Conservation (phyloP, 75 land plant genomes). For the Selaginella tamariscina region DNA sequence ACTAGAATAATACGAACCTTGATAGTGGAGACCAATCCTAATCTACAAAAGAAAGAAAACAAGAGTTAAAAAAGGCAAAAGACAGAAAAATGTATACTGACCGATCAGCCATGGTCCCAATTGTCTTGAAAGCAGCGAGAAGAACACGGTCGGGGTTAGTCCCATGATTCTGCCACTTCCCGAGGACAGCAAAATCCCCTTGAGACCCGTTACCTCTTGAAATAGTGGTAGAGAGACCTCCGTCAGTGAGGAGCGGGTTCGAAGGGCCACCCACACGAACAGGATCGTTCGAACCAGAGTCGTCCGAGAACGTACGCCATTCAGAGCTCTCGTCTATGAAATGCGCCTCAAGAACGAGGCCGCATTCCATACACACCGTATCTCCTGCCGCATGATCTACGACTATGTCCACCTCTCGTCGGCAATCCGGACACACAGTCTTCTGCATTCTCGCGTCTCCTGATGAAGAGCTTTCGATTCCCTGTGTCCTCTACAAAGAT, state of each 20-base stretch:
- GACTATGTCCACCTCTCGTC: constrained; percentile 62
- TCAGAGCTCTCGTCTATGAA: constrained; percentile 93
- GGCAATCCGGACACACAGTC: constrained; percentile 67
- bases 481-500: no score
- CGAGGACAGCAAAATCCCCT: constrained; percentile 54
- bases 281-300: constrained; percentile 70
- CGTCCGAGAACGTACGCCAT: constrained; percentile 94
- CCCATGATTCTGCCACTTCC: constrained; percentile 77
- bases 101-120: constrained; percentile 87
- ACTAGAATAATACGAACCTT: constrained; percentile 66
- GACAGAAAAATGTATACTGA: constrained; percentile 4
- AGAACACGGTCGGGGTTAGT: constrained; percentile 65
- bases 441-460: constrained; percentile 49
- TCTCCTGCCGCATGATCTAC: constrained; percentile 92
- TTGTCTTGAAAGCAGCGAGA: constrained; percentile 51
- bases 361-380: constrained; percentile 82
- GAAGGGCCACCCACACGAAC: constrained; percentile 90
- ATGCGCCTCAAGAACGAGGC: constrained; percentile 80
- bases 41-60: constrained; percentile 35
- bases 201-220: constrained; percentile 65
- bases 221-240: constrained; percentile 70
- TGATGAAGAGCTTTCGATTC: no score
- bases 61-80: neutral
- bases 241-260: constrained; percentile 66
- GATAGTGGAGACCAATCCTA: constrained; percentile 84